phyloP scores from a whole-genome alignment of 2,329 filamentous ascomycete species.

The Aspergillus hortae region DNA sequence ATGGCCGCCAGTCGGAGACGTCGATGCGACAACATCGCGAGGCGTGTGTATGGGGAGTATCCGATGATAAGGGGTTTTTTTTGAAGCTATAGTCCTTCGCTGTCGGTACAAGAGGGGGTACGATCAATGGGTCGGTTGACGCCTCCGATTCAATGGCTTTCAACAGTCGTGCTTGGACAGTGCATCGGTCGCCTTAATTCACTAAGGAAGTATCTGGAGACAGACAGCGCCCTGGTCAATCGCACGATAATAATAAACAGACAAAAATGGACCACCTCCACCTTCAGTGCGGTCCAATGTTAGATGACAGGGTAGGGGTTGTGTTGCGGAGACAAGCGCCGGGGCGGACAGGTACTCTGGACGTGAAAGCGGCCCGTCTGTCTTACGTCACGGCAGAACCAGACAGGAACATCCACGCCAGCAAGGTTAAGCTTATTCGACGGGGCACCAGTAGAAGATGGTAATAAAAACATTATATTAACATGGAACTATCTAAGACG shows the following conservation, averaged over 20 bases:
- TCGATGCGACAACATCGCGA: slow-evolving; percentile 64
- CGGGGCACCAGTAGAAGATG: not conserved
- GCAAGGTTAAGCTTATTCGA: not conserved
- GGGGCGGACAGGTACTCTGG: not conserved
- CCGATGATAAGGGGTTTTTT: not conserved
- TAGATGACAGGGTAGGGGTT: not conserved
- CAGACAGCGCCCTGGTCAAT: no score
- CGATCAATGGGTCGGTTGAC: no score
- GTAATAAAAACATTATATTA: slow-evolving; percentile 20
- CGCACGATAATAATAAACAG: no score
- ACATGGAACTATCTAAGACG: slow-evolving; percentile 10
- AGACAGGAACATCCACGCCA: not conserved
- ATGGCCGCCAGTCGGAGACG: slow-evolving; percentile 66
- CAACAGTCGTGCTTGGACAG: no score
- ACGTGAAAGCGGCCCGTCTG: not conserved
- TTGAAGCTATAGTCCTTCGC: not conserved
- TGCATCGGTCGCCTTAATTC: no score
- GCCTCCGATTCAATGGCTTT: no score
- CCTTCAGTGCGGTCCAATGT: no score
- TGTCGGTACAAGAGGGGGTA: no score
- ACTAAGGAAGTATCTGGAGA: no score
- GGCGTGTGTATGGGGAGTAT: not conserved
- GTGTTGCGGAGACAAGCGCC: not conserved
- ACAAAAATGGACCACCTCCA: no score
- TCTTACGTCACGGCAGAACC: slow-evolving; percentile 6